phyloP scores from a whole-genome alignment of 371 early-diverging fungal genomes.

The Nematocida sp. region DNA sequence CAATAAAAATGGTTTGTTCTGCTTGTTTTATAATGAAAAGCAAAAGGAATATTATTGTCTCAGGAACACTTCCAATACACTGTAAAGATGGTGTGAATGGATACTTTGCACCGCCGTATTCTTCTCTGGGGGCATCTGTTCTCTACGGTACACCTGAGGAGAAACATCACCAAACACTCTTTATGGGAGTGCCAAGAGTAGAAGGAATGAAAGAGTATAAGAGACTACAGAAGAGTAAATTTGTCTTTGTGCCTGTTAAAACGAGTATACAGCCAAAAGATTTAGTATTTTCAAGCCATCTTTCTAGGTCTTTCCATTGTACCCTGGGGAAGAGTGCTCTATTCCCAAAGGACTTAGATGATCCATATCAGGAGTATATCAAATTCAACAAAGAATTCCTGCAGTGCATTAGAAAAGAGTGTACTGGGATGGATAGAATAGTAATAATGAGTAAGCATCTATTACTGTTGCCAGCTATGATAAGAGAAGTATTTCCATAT shows the following conservation, averaged over 20 bases:
- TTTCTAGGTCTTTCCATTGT: conserved; percentile 35
- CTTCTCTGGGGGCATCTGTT: conserved; percentile 36
- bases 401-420: neutral
- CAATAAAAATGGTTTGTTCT: conserved; percentile 10
- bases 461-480: conserved; percentile 29
- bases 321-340: conserved; percentile 42
- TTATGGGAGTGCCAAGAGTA: conserved; percentile 21
- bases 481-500: conserved; percentile 26
- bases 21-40: conserved; percentile 32
- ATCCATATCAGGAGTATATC: conserved; percentile 30
- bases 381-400: conserved; percentile 32
- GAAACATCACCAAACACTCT: neutral
- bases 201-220: neutral
- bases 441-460: conserved; percentile 41
- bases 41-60: conserved; percentile 32
- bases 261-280: conserved; percentile 2
- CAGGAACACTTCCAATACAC: conserved; percentile 44
- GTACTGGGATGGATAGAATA: conserved; percentile 10
- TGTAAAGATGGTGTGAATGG: neutral
- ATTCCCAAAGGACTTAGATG: conserved; percentile 31
- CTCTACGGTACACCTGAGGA: conserved; percentile 6
- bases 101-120: conserved; percentile 34
- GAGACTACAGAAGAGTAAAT: neutral
- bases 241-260: conserved; percentile 27
- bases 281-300: conserved; percentile 34